Conservation (phyloP, 306 rosid genomes). For the Castanea sativa region DNA sequence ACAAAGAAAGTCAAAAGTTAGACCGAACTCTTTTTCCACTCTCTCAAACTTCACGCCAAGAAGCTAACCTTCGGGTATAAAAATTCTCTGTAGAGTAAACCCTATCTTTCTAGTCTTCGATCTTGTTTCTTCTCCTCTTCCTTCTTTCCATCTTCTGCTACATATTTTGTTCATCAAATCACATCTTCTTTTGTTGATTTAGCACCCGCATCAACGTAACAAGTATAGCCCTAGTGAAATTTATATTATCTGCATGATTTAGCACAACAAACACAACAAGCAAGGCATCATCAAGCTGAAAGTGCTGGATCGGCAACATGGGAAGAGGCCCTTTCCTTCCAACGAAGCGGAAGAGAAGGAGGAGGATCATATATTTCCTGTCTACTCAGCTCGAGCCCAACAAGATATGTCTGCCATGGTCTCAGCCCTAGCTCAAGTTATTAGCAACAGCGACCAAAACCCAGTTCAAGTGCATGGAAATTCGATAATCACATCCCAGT, state of each 20-base stretch:
- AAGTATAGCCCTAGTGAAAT: too few relatives aligned
- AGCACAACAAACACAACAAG: neutral
- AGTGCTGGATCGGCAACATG: conserved; percentile 43
- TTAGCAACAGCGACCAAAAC: conserved; percentile 32
- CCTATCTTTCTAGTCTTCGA: neutral
- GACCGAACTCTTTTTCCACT: neutral
- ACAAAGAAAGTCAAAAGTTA: neutral
- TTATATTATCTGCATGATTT: neutral
- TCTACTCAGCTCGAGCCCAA: conserved; percentile 67
- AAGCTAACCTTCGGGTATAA: neutral
- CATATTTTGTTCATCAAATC: too few relatives aligned
- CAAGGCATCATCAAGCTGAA: neutral
- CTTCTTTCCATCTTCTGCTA: neutral
- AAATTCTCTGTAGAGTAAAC: neutral
- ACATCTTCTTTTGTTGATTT: too few relatives aligned
- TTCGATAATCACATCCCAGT: conserved; percentile 2
- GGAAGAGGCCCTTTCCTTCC: conserved; percentile 39
- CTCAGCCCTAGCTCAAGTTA: conserved; percentile 71
- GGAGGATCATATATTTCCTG: conserved; percentile 54
- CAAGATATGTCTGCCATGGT: conserved; percentile 79
- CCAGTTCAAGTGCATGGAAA: conserved; percentile 24
- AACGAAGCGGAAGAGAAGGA: conserved; percentile 55
- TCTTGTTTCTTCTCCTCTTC: neutral
- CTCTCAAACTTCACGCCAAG: neutral
- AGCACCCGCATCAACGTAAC: too few relatives aligned